These are phyloP conservation scores for Geopyxis carbonaria DNA, from an alignment of 495 filamentous ascomycete genomes.

Conservation along the genomic window DNA sequence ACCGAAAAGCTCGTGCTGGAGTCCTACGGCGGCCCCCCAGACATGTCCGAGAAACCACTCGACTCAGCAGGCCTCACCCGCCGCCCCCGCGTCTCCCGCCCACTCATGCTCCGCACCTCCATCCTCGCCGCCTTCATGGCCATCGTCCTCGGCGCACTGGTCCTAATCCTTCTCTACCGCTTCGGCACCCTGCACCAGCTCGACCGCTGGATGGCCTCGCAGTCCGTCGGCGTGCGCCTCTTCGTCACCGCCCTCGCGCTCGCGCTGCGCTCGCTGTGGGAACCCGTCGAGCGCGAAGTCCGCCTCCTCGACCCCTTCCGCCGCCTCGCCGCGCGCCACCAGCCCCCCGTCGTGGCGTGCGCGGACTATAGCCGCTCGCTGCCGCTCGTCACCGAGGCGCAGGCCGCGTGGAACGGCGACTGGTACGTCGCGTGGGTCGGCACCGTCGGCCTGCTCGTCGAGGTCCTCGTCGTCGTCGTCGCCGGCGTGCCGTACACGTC, in stretches of 20 bases:
- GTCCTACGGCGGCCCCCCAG: too few species aligned
- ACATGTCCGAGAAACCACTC: too few species aligned
- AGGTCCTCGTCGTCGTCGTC: background rate
- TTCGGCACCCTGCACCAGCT: background rate
- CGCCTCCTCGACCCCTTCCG: background rate
- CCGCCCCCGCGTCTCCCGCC: background rate
- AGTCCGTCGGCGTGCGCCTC: background rate
- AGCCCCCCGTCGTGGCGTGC: background rate
- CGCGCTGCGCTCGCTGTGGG: background rate
- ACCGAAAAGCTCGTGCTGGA: too few species aligned
- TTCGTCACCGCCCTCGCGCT: background rate
- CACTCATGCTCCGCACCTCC: background rate
- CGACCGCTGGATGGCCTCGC: background rate
- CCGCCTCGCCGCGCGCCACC: background rate
- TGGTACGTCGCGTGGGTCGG: background rate
- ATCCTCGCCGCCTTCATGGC: background rate
- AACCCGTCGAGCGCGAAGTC: slow-evolving; percentile 2
- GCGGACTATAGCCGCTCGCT: background rate
- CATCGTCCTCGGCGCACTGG: background rate
- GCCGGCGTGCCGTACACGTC: background rate
- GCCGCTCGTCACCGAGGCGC: background rate
- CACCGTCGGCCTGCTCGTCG: background rate
- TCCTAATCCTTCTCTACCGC: background rate
- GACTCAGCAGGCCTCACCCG: too few species aligned
- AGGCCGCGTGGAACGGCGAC: too few species aligned